These are phyloP conservation scores for Kwoniella mangroviensis DNA, from an alignment of 768 basidiomycete genomes.

Conservation along the genomic window DNA sequence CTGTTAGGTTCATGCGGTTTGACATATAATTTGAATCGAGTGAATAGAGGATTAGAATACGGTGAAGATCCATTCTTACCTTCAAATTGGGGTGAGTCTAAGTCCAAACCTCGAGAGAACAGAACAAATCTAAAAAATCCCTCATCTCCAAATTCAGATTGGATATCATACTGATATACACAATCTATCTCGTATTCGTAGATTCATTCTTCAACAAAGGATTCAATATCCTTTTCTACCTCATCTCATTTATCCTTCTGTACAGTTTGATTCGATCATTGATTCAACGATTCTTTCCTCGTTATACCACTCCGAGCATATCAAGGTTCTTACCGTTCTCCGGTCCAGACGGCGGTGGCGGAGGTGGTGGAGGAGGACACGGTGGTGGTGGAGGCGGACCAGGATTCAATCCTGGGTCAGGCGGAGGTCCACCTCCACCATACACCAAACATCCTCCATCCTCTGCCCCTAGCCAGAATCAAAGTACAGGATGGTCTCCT, in stretches of 20 bases:
- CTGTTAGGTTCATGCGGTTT: slow-evolving; percentile 79
- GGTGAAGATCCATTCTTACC: slow-evolving; percentile 34
- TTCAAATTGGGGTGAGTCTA: slow-evolving; percentile 21
- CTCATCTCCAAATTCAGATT: no score
- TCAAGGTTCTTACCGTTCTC: slow-evolving; percentile 38
- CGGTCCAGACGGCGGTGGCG: slow-evolving; percentile 52
- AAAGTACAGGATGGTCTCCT: slow-evolving; percentile 63
- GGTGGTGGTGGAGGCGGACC: slow-evolving; percentile 49
- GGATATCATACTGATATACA: no score
- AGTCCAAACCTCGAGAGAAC: background rate
- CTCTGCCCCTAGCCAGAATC: slow-evolving; percentile 45
- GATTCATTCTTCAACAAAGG: slow-evolving; percentile 18
- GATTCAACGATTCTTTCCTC: slow-evolving; percentile 56
- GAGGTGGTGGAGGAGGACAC: slow-evolving; percentile 49
- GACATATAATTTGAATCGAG: slow-evolving; percentile 76
- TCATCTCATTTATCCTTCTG: slow-evolving; percentile 8
- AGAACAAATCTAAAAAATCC: background rate
- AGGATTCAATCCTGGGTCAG: slow-evolving; percentile 47
- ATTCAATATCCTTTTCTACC: slow-evolving; percentile 12
- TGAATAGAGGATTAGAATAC: slow-evolving; percentile 55
- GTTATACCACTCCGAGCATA: slow-evolving; percentile 55
- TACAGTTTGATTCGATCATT: slow-evolving; percentile 70
- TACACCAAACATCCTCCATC: slow-evolving; percentile 41
- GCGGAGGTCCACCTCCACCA: slow-evolving; percentile 51
- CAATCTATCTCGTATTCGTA: slow-evolving; percentile 7